Evolutionary conservation across 169 alveolate species (phyloP).

Genomic region (Plasmodium fragile): DNA sequence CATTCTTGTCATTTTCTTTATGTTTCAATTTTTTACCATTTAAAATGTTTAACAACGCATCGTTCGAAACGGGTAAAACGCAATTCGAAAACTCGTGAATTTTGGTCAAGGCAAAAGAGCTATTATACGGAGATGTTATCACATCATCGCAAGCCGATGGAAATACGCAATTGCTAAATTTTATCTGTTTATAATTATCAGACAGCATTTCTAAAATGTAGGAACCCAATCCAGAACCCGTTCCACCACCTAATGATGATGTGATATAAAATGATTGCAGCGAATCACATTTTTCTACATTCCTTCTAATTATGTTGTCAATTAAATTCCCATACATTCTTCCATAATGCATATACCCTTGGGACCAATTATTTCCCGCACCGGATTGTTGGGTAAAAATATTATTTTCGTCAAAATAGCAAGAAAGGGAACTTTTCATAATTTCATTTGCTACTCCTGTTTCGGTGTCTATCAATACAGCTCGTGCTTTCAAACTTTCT

Average conservation of each 20-base stretch:
- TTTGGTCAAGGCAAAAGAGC: slow-evolving; percentile 90
- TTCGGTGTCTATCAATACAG: slow-evolving; percentile 98
- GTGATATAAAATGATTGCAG: slow-evolving; percentile 95
- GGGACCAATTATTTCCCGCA: slow-evolving; percentile 98
- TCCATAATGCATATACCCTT: slow-evolving; percentile 92
- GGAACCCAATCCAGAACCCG: slow-evolving; percentile 99
- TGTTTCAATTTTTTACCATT: slow-evolving; percentile 68
- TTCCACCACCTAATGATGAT: slow-evolving; percentile 99
- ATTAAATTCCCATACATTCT: slow-evolving; percentile 90
- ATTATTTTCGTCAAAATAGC: slow-evolving; percentile 92
- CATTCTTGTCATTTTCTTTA: slow-evolving; percentile 46
- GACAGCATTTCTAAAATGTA: slow-evolving; percentile 91
- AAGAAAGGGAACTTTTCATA: slow-evolving; percentile 92
- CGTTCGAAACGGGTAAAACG: slow-evolving; percentile 93
- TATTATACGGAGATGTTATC: slow-evolving; percentile 94
- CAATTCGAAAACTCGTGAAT: slow-evolving; percentile 93
- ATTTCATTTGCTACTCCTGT: slow-evolving; percentile 95
- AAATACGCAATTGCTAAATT: slow-evolving; percentile 90
- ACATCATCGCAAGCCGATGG: slow-evolving; percentile 95
- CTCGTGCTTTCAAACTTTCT: slow-evolving; percentile 89
- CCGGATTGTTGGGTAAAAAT: slow-evolving; percentile 96
- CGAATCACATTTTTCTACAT: slow-evolving; percentile 95
- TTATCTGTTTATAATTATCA: slow-evolving; percentile 91
- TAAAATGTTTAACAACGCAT: slow-evolving; percentile 82
- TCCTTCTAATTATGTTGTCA: slow-evolving; percentile 89